phyloP scores from a whole-genome alignment of 352 stramenopile genomes.

The Aphanomyces cochlioides region DNA sequence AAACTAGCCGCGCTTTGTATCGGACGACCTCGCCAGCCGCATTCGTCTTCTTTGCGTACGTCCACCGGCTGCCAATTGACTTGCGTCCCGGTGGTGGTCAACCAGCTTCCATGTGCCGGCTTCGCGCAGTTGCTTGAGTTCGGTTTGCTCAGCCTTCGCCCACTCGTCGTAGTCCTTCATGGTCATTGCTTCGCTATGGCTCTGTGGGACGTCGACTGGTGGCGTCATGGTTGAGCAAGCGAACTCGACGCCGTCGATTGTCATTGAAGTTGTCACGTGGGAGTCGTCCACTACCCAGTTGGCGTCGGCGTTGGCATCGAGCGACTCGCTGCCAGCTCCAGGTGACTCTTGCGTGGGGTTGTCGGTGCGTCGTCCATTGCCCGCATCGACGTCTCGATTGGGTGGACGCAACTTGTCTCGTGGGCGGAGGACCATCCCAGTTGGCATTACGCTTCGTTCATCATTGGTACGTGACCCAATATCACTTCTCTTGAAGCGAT shows the following conservation, averaged over 20 bases:
- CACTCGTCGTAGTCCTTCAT: constrained; percentile 3
- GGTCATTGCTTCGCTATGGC: background rate
- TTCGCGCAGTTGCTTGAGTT: constrained; percentile 11
- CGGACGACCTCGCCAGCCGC: constrained; percentile 35
- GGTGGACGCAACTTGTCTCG: too few species aligned
- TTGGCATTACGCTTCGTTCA: too few species aligned
- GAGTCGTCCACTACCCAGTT: background rate
- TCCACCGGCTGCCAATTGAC: constrained; percentile 37
- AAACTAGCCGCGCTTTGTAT: constrained; percentile 40
- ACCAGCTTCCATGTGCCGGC: background rate
- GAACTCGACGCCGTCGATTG: background rate
- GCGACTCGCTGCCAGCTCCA: background rate
- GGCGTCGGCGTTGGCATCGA: background rate
- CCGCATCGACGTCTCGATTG: too few species aligned
- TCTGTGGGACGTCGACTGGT: background rate
- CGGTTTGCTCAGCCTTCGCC: background rate
- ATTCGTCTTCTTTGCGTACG: constrained; percentile 41
- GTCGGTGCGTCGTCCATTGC: too few species aligned
- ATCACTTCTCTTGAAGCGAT: too few species aligned
- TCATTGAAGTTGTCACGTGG: background rate
- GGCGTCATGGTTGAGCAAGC: background rate
- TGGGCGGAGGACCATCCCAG: too few species aligned
- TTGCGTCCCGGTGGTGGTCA: background rate
- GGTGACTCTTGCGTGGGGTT: too few species aligned
- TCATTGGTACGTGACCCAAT: too few species aligned